Conservation (phyloP, 1,139 yeast genomes). For the Magnusiomyces tetraspermus region DNA sequence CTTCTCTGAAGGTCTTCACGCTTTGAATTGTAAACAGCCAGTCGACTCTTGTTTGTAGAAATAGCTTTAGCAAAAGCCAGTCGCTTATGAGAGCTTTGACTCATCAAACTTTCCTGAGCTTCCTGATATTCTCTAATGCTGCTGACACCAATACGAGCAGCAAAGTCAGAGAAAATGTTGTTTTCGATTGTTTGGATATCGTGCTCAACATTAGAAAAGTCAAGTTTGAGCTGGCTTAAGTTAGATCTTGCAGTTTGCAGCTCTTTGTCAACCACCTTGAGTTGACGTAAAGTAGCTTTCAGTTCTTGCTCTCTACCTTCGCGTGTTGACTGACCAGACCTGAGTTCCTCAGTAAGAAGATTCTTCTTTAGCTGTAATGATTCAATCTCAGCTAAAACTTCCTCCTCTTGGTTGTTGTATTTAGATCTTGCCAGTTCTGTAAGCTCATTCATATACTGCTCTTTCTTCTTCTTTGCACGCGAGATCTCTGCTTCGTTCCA, state of each 20-base stretch:
- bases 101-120: slow-evolving; percentile 48
- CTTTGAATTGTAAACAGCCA: slow-evolving; percentile 55
- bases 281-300: slow-evolving; percentile 37
- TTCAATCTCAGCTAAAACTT: slow-evolving; percentile 45
- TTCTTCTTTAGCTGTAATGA: slow-evolving; percentile 48
- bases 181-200: slow-evolving; percentile 22
- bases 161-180: slow-evolving; percentile 46
- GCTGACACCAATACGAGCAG: slow-evolving; percentile 43
- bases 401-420: slow-evolving; percentile 48
- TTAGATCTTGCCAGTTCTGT: slow-evolving; percentile 40
- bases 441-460: slow-evolving; percentile 47
- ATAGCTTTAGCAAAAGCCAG: slow-evolving; percentile 53
- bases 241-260: slow-evolving; percentile 16
- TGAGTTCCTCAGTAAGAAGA: slow-evolving; percentile 42
- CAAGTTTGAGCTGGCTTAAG: slow-evolving; percentile 21
- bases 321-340: slow-evolving; percentile 43
- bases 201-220: slow-evolving; percentile 27
- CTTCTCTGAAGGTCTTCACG: slow-evolving; percentile 43
- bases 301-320: slow-evolving; percentile 50
- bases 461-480: slow-evolving; percentile 49
- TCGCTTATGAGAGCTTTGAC: slow-evolving; percentile 55
- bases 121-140: slow-evolving; percentile 56
- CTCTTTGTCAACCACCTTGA: slow-evolving; percentile 17
- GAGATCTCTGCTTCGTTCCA: slow-evolving; percentile 75
- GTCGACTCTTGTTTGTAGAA: slow-evolving; percentile 50